phyloP scores from a whole-genome alignment of 2,329 filamentous ascomycete species.

The Grosmannia huntii region DNA sequence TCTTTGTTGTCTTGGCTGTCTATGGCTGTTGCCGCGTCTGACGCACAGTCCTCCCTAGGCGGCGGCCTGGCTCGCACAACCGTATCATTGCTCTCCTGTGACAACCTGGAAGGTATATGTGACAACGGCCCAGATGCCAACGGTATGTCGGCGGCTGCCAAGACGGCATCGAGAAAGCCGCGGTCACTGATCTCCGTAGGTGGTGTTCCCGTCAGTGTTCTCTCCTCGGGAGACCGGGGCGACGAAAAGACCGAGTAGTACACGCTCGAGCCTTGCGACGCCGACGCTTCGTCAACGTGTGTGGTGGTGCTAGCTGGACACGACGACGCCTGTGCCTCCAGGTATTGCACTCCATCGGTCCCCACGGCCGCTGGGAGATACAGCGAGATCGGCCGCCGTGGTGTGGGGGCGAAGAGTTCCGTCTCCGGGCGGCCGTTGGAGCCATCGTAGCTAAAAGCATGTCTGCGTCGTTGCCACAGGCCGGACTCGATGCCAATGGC shows the following conservation, averaged over 20 bases:
- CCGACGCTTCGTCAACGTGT: not conserved
- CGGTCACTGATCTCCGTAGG: not conserved
- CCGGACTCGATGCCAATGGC: not conserved
- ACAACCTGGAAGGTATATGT: not conserved
- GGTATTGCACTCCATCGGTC: not conserved
- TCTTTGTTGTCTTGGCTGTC: not conserved
- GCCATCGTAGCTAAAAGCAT: not conserved
- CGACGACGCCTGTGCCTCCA: not conserved
- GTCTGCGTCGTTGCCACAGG: not conserved
- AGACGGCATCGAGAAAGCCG: conserved; percentile 1
- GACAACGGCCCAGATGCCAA: not conserved
- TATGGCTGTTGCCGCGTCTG: not conserved
- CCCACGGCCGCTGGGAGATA: not conserved
- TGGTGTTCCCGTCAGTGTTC: not conserved
- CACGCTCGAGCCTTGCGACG: conserved; percentile 1
- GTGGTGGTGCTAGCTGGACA: not conserved
- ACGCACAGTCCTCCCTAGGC: not conserved
- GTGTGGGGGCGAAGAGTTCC: conserved; percentile 4
- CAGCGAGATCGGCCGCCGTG: conserved; percentile 2
- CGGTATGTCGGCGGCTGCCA: not conserved
- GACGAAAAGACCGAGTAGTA: conserved; percentile 4
- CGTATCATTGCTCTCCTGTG: not conserved
- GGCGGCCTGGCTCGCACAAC: not conserved
- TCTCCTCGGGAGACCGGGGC: not conserved
- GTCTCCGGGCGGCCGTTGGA: not conserved